phyloP scores from a whole-genome alignment of 148 eudicot genomes.

The Bassia scoparia region DNA sequence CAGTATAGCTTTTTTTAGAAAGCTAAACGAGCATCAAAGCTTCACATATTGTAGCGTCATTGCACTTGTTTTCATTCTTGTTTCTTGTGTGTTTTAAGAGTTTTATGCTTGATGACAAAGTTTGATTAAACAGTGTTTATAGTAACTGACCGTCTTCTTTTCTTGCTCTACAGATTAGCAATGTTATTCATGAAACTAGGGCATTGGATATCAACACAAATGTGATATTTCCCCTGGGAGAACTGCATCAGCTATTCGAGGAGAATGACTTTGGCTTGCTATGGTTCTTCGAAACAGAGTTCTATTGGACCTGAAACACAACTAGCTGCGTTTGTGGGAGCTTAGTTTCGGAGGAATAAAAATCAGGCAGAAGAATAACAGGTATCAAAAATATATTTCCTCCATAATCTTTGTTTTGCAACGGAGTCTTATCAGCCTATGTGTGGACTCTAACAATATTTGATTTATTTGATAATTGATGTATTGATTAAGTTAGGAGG shows the following conservation, averaged over 20 bases:
- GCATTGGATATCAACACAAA: slow-evolving; percentile 89
- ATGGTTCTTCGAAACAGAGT: slow-evolving; percentile 87
- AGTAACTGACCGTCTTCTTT: neutral
- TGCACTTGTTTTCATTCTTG: neutral
- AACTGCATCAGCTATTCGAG: slow-evolving; percentile 96
- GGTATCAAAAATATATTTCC: too few relatives aligned
- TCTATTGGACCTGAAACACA: slow-evolving; percentile 71
- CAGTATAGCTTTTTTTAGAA: neutral
- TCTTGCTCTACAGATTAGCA: slow-evolving; percentile 55
- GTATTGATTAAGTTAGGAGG: too few relatives aligned
- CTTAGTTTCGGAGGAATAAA: slow-evolving; percentile 95
- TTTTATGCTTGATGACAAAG: neutral
- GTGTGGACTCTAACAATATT: too few relatives aligned
- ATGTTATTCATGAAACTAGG: slow-evolving; percentile 85
- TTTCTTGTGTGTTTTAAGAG: neutral
- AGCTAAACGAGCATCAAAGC: too few relatives aligned
- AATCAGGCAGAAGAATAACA: slow-evolving; percentile 84
- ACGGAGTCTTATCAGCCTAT: too few relatives aligned
- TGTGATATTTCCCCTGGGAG: slow-evolving; percentile 87
- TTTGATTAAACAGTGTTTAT: neutral
- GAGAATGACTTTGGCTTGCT: slow-evolving; percentile 99
- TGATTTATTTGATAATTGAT: too few relatives aligned
- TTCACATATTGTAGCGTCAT: neutral
- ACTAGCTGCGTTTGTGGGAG: slow-evolving; percentile 95
- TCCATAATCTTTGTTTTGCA: too few relatives aligned